Conservation (phyloP, 2,329 filamentous ascomycete species). For the Diplocarpon mali region DNA sequence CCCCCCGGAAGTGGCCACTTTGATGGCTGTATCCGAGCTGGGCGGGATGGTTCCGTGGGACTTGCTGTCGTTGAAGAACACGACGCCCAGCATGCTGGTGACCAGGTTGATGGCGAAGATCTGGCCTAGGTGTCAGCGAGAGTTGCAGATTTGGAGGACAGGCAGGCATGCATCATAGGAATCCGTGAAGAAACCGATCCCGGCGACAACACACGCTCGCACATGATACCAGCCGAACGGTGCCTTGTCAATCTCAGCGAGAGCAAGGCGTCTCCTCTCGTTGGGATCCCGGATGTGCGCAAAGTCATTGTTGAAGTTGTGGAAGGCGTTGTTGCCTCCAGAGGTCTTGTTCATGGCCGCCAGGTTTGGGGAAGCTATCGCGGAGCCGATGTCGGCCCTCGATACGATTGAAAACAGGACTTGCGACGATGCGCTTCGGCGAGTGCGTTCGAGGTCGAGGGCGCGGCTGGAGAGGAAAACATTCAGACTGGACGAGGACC, state of each 20-base stretch:
- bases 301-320: conserved; percentile 71
- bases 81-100: conserved; percentile 24
- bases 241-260: conserved; percentile 73
- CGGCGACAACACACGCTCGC: conserved; percentile 64
- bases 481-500: not conserved
- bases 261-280: conserved; percentile 66
- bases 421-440: not conserved
- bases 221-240: conserved; percentile 80
- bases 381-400: not conserved
- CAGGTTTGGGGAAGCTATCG: conserved; percentile 3
- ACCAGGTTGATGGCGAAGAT: conserved; percentile 26
- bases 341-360: conserved; percentile 31
- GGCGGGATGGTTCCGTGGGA: conserved; percentile 47
- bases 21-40: conserved; percentile 68
- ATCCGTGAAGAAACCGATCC: conserved; percentile 83
- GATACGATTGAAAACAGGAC: not conserved
- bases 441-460: not conserved
- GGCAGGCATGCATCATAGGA: conserved; percentile 64
- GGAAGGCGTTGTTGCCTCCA: conserved; percentile 60
- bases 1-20: conserved; percentile 72
- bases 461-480: not conserved
- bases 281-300: conserved; percentile 47
- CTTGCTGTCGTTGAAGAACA: conserved; percentile 18
- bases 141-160: conserved; percentile 28
- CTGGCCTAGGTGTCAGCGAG: conserved; percentile 15